phyloP scores from a whole-genome alignment of 106 monocot species.

The Dendrobium chrysotoxum region DNA sequence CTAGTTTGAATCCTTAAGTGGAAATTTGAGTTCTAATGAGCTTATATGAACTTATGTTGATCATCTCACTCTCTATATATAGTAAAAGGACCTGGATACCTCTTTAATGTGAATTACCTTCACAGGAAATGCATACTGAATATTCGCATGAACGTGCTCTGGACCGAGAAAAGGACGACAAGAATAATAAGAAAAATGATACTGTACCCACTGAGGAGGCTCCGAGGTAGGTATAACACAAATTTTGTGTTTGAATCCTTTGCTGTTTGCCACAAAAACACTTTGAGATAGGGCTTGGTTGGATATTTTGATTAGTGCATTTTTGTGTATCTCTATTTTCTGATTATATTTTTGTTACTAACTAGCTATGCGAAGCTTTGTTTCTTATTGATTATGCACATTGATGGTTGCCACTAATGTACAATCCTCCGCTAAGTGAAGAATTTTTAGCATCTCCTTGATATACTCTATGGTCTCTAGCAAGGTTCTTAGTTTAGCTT shows the following conservation, averaged over 20 bases:
- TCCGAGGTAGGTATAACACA: constrained; percentile 9
- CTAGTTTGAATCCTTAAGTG: neutral
- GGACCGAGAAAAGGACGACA: constrained; percentile 12
- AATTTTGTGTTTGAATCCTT: neutral
- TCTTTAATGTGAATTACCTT: neutral
- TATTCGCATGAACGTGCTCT: neutral
- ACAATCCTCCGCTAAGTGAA: neutral
- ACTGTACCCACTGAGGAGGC: neutral
- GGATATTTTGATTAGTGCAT: neutral
- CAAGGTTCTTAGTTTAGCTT: neutral
- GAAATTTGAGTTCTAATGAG: neutral
- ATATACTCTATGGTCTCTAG: neutral
- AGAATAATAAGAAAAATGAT: neutral
- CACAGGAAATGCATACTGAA: neutral
- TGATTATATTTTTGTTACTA: neutral
- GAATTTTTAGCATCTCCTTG: neutral
- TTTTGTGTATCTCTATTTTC: neutral
- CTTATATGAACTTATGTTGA: neutral
- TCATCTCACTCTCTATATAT: neutral
- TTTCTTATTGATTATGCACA: neutral
- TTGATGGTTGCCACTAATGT: neutral
- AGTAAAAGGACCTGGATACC: neutral
- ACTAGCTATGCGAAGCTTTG: neutral
- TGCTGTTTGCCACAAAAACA: neutral
- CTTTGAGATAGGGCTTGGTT: neutral